A percentile compares a stretch with the other conserved stretches of the same genome.
phyloP scores from a whole-genome alignment of 371 early-diverging fungal genomes.

The Mucor mucedo region DNA sequence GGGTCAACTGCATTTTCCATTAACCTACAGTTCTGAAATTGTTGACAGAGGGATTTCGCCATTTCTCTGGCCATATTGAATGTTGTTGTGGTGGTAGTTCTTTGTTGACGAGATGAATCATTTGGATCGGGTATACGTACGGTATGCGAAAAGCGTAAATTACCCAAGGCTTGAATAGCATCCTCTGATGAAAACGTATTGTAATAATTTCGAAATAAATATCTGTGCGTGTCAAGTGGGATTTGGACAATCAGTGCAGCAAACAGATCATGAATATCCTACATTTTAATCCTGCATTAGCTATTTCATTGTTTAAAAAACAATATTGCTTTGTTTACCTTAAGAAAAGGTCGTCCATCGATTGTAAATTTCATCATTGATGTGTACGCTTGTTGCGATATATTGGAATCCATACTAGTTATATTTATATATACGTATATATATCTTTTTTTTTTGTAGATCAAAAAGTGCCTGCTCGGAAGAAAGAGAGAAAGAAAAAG shows the following conservation, averaged over 20 bases:
- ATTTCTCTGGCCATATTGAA: slow-evolving; percentile 69
- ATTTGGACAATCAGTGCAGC: slow-evolving; percentile 66
- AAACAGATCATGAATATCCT: slow-evolving; percentile 71
- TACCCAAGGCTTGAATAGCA: slow-evolving; percentile 58
- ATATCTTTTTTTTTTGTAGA: too few relatives aligned
- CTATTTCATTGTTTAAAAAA: neutral
- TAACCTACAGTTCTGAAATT: slow-evolving; percentile 63
- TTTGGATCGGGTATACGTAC: slow-evolving; percentile 61
- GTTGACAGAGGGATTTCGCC: slow-evolving; percentile 68
- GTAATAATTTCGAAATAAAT: slow-evolving; percentile 60
- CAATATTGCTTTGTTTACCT: slow-evolving; percentile 29
- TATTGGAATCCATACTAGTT: slow-evolving; percentile 34
- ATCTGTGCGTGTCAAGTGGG: slow-evolving; percentile 59
- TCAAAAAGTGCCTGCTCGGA: neutral
- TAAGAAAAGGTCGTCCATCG: slow-evolving; percentile 52
- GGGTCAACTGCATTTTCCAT: slow-evolving; percentile 63
- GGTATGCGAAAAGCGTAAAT: slow-evolving; percentile 60
- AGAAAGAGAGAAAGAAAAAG: neutral
- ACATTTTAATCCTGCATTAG: neutral
- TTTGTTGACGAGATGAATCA: slow-evolving; percentile 52
- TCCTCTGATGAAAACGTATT: slow-evolving; percentile 68
- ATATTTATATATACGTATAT: neutral
- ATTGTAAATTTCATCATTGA: slow-evolving; percentile 57
- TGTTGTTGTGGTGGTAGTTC: slow-evolving; percentile 68
- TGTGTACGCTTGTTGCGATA: slow-evolving; percentile 54